Percentiles rank a stretch among this genome's conserved stretches.
These are phyloP conservation scores for Diaporthe batatas DNA, from an alignment of 2,329 filamentous ascomycete genomes.

Conservation along the genomic window DNA sequence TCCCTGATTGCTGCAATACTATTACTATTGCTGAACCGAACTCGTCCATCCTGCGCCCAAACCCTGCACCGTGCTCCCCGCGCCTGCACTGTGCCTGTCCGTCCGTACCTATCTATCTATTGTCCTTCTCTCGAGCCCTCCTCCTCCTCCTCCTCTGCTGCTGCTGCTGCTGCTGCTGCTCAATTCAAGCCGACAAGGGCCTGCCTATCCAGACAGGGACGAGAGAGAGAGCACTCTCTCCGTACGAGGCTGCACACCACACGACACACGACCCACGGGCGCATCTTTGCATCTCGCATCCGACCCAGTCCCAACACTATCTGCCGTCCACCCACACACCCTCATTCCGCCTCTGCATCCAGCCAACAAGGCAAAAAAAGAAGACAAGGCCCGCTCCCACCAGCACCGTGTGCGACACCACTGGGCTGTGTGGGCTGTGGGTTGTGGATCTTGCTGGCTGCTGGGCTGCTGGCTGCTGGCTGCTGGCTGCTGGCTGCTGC, in stretches of 20 bases:
- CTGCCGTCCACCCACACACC: background rate
- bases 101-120: background rate
- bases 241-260: background rate
- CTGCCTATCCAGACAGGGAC: background rate
- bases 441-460: constrained; percentile 17
- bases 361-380: background rate
- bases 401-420: constrained; percentile 35
- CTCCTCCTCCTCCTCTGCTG: constrained; percentile 11
- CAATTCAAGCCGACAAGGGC: constrained; percentile 3
- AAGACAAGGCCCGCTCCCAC: constrained; percentile 13
- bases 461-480: constrained; percentile 13
- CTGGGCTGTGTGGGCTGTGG: constrained; percentile 33
- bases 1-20: constrained; percentile 31
- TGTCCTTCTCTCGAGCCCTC: background rate
- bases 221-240: background rate
- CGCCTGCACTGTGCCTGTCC: constrained; percentile 4
- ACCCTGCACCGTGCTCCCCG: background rate
- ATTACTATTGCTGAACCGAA: constrained; percentile 29
- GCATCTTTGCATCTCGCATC: background rate
- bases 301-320: background rate
- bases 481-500: constrained; percentile 25
- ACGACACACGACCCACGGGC: too few species aligned
- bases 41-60: constrained; percentile 12
- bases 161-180: background rate
- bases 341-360: background rate